Percentiles rank a stretch among this genome's conserved stretches.
These are phyloP conservation scores for Gaeumannomyces sp. DNA, from an alignment of 2,329 filamentous ascomycete species.

Conservation along the genomic window DNA sequence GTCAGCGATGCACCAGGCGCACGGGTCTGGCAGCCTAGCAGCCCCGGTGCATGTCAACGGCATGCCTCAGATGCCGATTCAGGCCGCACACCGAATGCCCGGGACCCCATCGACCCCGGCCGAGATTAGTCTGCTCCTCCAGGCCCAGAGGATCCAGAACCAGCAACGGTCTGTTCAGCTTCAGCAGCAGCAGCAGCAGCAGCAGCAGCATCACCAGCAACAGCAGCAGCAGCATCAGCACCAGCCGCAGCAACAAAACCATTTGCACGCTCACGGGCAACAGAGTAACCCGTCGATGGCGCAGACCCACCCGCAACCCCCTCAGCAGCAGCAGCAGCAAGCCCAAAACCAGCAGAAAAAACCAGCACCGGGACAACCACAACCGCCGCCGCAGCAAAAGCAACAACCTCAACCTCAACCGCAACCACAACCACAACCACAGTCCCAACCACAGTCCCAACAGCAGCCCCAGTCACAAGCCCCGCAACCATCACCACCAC, in stretches of 20 bases:
- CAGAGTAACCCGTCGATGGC: conserved; percentile 35
- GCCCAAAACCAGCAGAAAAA: conserved; percentile 32
- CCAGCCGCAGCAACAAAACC: conserved; percentile 52
- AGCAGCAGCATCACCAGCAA: conserved; percentile 22
- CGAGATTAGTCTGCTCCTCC: conserved; percentile 52
- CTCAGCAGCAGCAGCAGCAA: conserved; percentile 26
- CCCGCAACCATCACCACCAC: conserved; percentile 18
- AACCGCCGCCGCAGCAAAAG: conserved; percentile 22
- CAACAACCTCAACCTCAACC: conserved; percentile 25
- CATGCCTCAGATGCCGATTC: conserved; percentile 58
- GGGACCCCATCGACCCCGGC: conserved; percentile 36
- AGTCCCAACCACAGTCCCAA: conserved; percentile 50
- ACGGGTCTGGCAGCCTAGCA: conserved; percentile 43
- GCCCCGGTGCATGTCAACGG: conserved; percentile 56
- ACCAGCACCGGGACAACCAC: conserved; percentile 23
- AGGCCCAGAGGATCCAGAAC: conserved; percentile 61
- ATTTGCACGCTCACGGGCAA: conserved; percentile 49
- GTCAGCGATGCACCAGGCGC: conserved; percentile 36
- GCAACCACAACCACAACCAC: conserved; percentile 17
- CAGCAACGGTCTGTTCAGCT: conserved; percentile 46
- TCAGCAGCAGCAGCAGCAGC: conserved; percentile 20
- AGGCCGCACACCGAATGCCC: conserved; percentile 55
- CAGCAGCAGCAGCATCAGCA: conserved; percentile 21
- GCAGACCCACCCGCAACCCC: conserved; percentile 18
- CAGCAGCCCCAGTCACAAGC: conserved; percentile 48